Evolutionary conservation across 176 grass and related monocot species (phyloP), one percentile per base, ranked within the genome.

Genomic region (Guadua angustifolia): DNA sequence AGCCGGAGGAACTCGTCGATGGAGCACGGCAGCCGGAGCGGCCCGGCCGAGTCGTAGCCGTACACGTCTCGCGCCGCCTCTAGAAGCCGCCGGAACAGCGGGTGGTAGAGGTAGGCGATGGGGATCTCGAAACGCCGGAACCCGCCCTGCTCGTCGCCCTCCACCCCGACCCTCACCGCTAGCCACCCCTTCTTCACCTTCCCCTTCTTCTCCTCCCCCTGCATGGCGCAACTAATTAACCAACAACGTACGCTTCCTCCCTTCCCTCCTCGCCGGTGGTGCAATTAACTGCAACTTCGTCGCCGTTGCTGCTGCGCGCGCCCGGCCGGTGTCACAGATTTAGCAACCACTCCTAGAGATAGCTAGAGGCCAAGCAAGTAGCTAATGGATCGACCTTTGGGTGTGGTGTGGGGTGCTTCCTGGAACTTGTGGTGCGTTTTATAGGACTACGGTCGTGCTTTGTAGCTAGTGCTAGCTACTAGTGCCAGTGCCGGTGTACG

Each of bases 131-230:
- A 92, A 21, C 88, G 85, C 51, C 70, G 73, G 79, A 49, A 83
- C 4, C 86, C 88, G 10, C 68, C 82, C 4, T n/a, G n/a, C n/a
- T 51, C 88, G 55, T 19, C 86, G 35, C 83, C 80, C 86, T 70
- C 90, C 75, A n/a, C 86, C 14, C 87, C 96, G n/a, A 99, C 96
- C 5, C 79, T 42, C 72, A 99, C 96, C 1, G 93, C 86, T 5
- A 99, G 66, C 66, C 85, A 99, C n/a, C 96, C 96, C 64, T 99
- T 99, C 93, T 99, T 99, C 77, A 99, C 93, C 82, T 99, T 95
- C 77, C 82, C 72, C 73, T 82, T 90, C 89, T 56, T 94, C 33
- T 92, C 89, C 75, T 93, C 90, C 50, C 90, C 85, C 86, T 77
- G 78, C 88, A 90, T 89, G 64, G 7, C 14, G 5, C 14, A 59